A percentile compares a stretch with the other conserved stretches of the same genome.
Conservation (phyloP, 805 yeast species). For the Spathaspora sp. region DNA sequence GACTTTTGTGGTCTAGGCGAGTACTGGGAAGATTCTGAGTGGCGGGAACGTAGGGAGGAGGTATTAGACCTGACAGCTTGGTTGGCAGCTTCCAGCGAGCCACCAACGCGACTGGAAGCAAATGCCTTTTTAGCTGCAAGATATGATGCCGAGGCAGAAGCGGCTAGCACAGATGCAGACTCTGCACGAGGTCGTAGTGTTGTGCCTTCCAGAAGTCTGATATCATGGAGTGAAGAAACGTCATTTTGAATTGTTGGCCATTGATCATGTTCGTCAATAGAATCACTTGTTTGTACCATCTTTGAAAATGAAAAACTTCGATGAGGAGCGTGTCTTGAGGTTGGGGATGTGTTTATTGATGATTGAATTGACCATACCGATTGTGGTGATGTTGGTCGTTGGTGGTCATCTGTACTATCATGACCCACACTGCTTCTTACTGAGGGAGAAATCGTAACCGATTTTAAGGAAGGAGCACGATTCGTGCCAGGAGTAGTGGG, state of each 20-base stretch:
- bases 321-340: neutral
- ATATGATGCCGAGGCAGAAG: constrained; percentile 19
- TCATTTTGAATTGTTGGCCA: constrained; percentile 2
- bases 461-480: constrained; percentile 26
- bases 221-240: neutral
- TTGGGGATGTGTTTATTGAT: constrained; percentile 3
- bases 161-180: constrained; percentile 24
- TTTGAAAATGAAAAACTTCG: constrained; percentile 13
- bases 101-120: constrained; percentile 14
- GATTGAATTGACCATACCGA: constrained; percentile 11
- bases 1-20: neutral
- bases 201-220: neutral
- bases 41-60: neutral
- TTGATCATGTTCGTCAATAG: constrained; percentile 2
- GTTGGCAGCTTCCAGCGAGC: neutral
- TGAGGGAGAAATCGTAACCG: constrained; percentile 38
- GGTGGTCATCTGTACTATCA: constrained; percentile 4
- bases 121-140: constrained; percentile 26
- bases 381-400: constrained; percentile 15
- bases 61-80: neutral
- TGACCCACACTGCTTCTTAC: constrained; percentile 10
- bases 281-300: neutral
- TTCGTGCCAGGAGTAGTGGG: constrained; percentile 12
- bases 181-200: constrained; percentile 7
- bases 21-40: neutral